A percentile compares a stretch with the other conserved stretches of the same genome.
Conservation (phyloP, 805 yeast genomes). For the Dipodascus geniculatus region DNA sequence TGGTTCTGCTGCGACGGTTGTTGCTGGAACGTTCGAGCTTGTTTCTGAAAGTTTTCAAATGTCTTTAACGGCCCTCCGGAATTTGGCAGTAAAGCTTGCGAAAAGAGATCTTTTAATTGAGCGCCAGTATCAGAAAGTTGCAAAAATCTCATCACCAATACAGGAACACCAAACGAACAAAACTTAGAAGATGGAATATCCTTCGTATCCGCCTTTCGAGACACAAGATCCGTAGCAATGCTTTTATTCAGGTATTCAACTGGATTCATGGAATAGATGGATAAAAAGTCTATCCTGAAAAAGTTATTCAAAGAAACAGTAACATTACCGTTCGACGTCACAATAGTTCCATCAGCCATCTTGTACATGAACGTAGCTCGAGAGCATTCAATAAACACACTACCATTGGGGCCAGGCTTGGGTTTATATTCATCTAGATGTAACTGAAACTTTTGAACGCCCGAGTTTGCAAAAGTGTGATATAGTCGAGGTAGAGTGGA, state of each 20-base stretch:
- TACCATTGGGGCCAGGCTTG: constrained; percentile 42
- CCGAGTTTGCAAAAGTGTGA: constrained; percentile 38
- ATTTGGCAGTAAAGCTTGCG: constrained; percentile 31
- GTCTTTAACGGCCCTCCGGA: constrained; percentile 17
- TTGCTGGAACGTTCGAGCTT: constrained; percentile 8
- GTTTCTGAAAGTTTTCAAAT: constrained; percentile 19
- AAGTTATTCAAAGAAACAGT: constrained; percentile 51
- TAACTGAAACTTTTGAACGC: constrained; percentile 41
- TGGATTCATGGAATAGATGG: constrained; percentile 39
- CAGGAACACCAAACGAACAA: constrained; percentile 47
- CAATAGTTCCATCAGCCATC: constrained; percentile 61
- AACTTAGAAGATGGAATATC: constrained; percentile 3
- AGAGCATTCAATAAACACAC: constrained; percentile 42
- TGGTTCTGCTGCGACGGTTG: constrained; percentile 13
- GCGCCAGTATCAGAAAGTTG: constrained; percentile 75
- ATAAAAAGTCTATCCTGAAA: constrained; percentile 62
- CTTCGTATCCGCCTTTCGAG: constrained; percentile 3
- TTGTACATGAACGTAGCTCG: constrained; percentile 37
- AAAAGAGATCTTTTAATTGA: constrained; percentile 52
- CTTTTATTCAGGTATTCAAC: constrained; percentile 27
- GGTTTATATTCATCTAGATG: constrained; percentile 31
- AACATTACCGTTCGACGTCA: constrained; percentile 48
- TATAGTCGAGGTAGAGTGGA: constrained; percentile 55
- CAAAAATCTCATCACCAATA: constrained; percentile 53
- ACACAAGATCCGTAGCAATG: background rate